phyloP scores from a whole-genome alignment of 305 asterid genomes.

The Euphrasia arctica region DNA sequence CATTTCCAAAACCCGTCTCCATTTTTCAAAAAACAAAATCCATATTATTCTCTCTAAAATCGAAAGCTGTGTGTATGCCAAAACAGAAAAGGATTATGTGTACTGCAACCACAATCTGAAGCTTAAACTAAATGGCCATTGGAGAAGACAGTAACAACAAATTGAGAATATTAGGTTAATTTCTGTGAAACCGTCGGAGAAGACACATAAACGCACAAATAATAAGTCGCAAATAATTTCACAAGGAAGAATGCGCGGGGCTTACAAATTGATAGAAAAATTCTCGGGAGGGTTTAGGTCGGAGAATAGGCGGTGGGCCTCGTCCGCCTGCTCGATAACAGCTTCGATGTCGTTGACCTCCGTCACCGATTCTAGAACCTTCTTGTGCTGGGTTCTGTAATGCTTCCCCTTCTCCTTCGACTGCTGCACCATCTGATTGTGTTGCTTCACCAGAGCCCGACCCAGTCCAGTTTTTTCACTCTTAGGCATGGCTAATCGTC shows the following conservation, averaged over 20 bases:
- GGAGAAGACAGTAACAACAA: not conserved
- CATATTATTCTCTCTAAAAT: no score
- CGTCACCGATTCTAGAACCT: constrained; percentile 85
- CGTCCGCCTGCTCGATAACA: constrained; percentile 79
- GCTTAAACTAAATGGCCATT: not conserved
- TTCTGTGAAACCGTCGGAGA: constrained; percentile 1
- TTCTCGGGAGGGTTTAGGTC: constrained; percentile 52
- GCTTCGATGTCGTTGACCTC: constrained; percentile 90
- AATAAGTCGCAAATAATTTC: not conserved
- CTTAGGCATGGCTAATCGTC: constrained; percentile 39
- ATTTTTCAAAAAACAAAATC: no score
- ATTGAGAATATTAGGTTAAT: constrained; percentile 2
- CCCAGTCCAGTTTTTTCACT: constrained; percentile 74
- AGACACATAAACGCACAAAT: constrained; percentile 17
- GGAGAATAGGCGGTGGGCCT: constrained; percentile 69
- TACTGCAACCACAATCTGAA: no score
- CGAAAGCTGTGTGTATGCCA: no score
- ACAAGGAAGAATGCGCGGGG: not conserved
- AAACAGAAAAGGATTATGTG: no score
- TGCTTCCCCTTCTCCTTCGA: constrained; percentile 65
- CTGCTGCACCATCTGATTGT: constrained; percentile 75
- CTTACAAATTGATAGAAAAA: constrained; percentile 62
- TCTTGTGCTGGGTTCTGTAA: constrained; percentile 70
- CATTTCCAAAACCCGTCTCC: no score
- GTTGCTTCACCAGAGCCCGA: constrained; percentile 89